These are phyloP conservation scores for Tricholoma hemisulphureum DNA, from an alignment of 768 basidiomycete genomes.

Conservation along the genomic window DNA sequence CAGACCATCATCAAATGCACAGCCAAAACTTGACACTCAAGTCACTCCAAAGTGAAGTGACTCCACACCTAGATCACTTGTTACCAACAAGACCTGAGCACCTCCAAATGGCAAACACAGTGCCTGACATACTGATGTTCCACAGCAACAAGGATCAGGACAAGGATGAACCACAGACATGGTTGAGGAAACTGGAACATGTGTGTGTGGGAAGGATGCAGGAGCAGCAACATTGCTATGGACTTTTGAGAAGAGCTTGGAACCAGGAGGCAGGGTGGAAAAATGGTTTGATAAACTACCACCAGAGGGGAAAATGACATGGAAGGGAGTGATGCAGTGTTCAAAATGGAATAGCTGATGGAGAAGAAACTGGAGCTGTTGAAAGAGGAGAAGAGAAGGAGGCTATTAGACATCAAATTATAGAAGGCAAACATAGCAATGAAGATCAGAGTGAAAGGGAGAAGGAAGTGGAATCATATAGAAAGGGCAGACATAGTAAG, in stretches of 20 bases:
- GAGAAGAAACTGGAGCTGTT: background rate
- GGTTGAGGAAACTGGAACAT: background rate
- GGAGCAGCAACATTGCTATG: background rate
- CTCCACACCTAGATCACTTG: background rate
- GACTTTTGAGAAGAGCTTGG: background rate
- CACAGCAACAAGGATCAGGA: background rate
- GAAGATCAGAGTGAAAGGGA: background rate
- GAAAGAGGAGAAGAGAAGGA: background rate
- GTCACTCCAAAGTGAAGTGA: background rate
- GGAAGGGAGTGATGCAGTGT: background rate
- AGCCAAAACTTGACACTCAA: background rate
- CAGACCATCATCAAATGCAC: background rate
- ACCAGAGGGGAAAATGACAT: background rate
- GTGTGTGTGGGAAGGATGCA: background rate
- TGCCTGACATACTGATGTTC: background rate
- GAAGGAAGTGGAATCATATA: background rate
- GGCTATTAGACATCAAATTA: background rate
- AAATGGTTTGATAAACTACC: background rate
- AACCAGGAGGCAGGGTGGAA: background rate
- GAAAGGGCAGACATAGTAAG: background rate
- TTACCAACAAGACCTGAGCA: background rate
- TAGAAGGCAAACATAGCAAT: background rate
- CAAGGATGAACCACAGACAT: background rate
- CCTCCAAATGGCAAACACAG: background rate
- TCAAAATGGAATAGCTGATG: background rate